Percentiles rank a stretch among this genome's conserved stretches.
Evolutionary conservation across 768 basidiomycete genomes (phyloP).

Genomic region (Mycena vulgaris): DNA sequence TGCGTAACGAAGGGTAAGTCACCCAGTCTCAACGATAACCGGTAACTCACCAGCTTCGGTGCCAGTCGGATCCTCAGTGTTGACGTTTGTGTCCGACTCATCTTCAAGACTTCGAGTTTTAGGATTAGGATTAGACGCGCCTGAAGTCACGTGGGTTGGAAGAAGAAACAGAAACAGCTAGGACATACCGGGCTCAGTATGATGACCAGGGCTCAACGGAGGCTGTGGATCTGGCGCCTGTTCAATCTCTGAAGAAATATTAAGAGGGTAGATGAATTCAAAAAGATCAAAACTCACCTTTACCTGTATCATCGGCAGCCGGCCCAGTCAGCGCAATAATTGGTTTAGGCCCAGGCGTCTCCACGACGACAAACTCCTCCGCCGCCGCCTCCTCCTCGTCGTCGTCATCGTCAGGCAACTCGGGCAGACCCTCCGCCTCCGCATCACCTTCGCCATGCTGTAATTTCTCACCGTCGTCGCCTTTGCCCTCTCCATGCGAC

Average conservation of each 20-base stretch:
- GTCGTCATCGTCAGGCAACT: conserved; percentile 32
- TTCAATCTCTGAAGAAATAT: conserved; percentile 15
- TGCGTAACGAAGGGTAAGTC: neutral
- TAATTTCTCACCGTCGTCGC: conserved; percentile 32
- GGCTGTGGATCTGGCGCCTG: neutral
- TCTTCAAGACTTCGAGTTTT: conserved; percentile 37
- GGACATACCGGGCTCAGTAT: conserved; percentile 21
- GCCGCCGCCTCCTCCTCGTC: conserved; percentile 27
- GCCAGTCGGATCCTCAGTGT: conserved; percentile 31
- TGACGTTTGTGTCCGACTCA: conserved; percentile 47
- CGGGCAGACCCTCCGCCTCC: conserved; percentile 24
- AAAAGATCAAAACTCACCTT: conserved; percentile 23
- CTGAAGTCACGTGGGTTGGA: neutral
- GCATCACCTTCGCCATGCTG: conserved; percentile 25
- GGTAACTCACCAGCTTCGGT: neutral
- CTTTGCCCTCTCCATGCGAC: conserved; percentile 22
- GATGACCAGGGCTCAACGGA: neutral
- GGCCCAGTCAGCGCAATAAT: conserved; percentile 31
- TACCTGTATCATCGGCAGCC: conserved; percentile 30
- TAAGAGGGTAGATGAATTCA: neutral
- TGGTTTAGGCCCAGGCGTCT: conserved; percentile 20
- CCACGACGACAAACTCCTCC: conserved; percentile 31
- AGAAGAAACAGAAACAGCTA: too few relatives aligned
- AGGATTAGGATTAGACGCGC: neutral
- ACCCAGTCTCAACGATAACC: too few relatives aligned